Percentiles rank a stretch among this genome's conserved stretches.
Evolutionary conservation across 176 grass and related monocot genomes (phyloP).

Genomic region (Aegilops sharonensis): DNA sequence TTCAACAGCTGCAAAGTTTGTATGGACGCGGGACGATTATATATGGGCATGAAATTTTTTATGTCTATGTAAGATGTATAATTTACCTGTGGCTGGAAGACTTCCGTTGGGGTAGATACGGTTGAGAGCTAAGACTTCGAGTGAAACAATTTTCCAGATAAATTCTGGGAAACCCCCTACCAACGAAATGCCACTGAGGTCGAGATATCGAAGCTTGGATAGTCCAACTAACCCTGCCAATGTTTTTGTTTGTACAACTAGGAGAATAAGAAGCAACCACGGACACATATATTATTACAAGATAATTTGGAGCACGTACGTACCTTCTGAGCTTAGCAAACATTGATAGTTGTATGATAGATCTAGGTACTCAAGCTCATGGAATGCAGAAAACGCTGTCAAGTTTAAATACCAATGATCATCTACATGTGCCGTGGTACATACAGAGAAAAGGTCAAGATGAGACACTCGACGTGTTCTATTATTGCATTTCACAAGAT

Average conservation of each 20-base stretch:
- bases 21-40: too few species aligned
- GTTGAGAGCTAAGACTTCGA: background rate
- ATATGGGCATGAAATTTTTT: too few species aligned
- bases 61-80: too few species aligned
- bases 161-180: background rate
- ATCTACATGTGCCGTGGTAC: too few species aligned
- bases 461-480: background rate
- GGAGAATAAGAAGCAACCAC: background rate
- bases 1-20: too few species aligned
- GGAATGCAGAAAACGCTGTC: background rate
- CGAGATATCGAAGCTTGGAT: conserved; percentile 3
- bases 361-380: background rate
- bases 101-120: background rate
- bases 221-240: background rate
- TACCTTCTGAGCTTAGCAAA: background rate
- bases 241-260: background rate
- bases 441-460: background rate
- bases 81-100: background rate
- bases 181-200: background rate
- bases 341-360: background rate
- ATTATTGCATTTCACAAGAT: too few species aligned
- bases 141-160: background rate
- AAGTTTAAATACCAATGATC: too few species aligned
- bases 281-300: background rate
- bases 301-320: background rate